Conservation (phyloP, 768 basidiomycete genomes). For the Boletus rex-veris region DNA sequence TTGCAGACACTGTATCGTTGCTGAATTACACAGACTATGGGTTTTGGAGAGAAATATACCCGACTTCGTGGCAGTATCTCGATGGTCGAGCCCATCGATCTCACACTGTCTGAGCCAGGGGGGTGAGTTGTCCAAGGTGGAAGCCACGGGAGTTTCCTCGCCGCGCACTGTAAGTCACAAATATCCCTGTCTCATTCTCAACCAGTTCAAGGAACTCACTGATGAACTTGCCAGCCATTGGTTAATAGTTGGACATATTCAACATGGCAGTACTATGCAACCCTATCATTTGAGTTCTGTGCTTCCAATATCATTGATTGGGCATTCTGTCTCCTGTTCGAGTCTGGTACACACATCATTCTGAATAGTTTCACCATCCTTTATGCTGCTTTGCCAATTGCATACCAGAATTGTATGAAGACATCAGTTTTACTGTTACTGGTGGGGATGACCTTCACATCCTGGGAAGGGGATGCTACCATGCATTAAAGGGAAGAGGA, state of each 20-base stretch:
- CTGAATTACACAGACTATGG: slow-evolving; percentile 67
- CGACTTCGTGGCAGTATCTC: slow-evolving; percentile 52
- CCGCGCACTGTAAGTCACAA: slow-evolving; percentile 49
- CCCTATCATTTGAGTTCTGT: slow-evolving; percentile 61
- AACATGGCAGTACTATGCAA: slow-evolving; percentile 63
- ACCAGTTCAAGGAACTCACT: neutral
- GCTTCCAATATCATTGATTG: slow-evolving; percentile 70
- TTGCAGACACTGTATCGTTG: slow-evolving; percentile 51
- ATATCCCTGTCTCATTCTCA: neutral
- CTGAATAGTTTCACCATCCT: slow-evolving; percentile 43
- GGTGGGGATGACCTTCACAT: slow-evolving; percentile 62
- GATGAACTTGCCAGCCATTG: slow-evolving; percentile 45
- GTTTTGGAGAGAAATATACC: slow-evolving; percentile 60
- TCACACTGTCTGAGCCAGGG: slow-evolving; percentile 48
- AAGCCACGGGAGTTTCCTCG: slow-evolving; percentile 67
- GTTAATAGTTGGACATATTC: slow-evolving; percentile 57
- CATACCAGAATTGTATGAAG: slow-evolving; percentile 46
- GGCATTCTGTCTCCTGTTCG: slow-evolving; percentile 41
- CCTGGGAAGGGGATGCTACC: slow-evolving; percentile 61
- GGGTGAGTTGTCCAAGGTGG: slow-evolving; percentile 60
- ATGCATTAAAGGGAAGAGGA: slow-evolving; percentile 51
- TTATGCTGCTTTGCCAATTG: slow-evolving; percentile 53
- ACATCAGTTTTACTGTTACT: slow-evolving; percentile 56
- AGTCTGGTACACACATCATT: slow-evolving; percentile 37
- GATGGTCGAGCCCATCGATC: slow-evolving; percentile 44